Conservation (phyloP, 805 yeast genomes). For the Ogataea trehaloabstinens region DNA sequence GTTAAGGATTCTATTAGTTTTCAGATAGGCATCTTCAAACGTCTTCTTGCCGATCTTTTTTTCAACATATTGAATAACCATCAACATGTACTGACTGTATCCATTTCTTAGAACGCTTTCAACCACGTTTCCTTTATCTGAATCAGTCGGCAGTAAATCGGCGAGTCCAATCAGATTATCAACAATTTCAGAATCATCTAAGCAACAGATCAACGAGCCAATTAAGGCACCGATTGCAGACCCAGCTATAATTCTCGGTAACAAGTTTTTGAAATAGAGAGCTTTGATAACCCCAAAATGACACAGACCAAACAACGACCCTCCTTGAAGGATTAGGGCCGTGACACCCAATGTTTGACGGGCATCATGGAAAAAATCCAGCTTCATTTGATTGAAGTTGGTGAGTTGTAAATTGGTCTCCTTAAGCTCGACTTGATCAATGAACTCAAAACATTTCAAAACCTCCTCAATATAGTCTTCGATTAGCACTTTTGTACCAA, state of each 20-base stretch:
- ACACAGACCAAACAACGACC: conserved; percentile 89
- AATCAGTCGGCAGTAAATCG: conserved; percentile 41
- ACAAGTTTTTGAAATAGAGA: conserved; percentile 64
- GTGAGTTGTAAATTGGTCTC: conserved; percentile 33
- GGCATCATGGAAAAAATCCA: conserved; percentile 81
- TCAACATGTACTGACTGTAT: conserved; percentile 79
- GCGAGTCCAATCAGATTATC: conserved; percentile 41
- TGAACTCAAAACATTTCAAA: conserved; percentile 58
- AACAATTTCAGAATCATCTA: conserved; percentile 62
- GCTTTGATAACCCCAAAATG: conserved; percentile 92
- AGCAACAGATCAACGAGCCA: conserved; percentile 79
- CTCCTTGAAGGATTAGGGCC: conserved; percentile 90
- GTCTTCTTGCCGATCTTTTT: conserved; percentile 78
- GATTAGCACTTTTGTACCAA: conserved; percentile 86
- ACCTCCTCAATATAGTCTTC: conserved; percentile 86
- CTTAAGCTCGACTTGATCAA: conserved; percentile 41
- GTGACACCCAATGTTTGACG: conserved; percentile 87
- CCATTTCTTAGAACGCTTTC: conserved; percentile 77
- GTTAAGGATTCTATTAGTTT: conserved; percentile 76
- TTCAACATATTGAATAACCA: conserved; percentile 76
- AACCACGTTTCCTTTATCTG: conserved; percentile 56
- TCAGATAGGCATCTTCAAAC: conserved; percentile 87
- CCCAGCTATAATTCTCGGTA: conserved; percentile 87
- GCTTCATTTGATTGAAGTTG: conserved; percentile 55
- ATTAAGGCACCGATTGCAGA: conserved; percentile 93